Percentiles rank a stretch among this genome's conserved stretches.
Evolutionary conservation across 2,329 filamentous ascomycete species (phyloP).

Genomic region (Botrytis elliptica): DNA sequence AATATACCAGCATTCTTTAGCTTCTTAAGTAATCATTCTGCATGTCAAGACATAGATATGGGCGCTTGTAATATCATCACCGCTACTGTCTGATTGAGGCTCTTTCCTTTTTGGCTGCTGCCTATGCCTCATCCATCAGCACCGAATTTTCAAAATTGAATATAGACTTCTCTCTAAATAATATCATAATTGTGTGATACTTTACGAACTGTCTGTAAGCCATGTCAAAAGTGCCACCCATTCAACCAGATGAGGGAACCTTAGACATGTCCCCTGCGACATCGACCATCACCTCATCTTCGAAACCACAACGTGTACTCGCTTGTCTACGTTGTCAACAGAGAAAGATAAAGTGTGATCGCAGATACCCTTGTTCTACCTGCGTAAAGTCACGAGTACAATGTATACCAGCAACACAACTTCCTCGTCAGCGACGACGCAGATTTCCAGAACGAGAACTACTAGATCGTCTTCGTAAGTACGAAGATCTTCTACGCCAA

Average conservation of each 20-base stretch:
- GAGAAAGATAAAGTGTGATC: slow-evolving; percentile 73
- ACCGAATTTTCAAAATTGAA: background rate
- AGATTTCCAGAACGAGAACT: slow-evolving; percentile 37
- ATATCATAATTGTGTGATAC: background rate
- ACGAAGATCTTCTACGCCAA: slow-evolving; percentile 36
- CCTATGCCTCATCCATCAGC: background rate
- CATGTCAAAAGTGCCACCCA: background rate
- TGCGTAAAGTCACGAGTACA: slow-evolving; percentile 62
- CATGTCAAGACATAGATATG: background rate
- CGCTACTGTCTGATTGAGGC: background rate
- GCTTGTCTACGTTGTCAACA: slow-evolving; percentile 73
- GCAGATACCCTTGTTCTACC: slow-evolving; percentile 68
- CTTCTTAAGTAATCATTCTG: background rate
- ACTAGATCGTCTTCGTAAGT: slow-evolving; percentile 34
- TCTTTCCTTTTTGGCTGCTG: background rate
- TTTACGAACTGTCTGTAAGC: too few species aligned
- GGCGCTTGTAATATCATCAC: background rate
- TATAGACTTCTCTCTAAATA: background rate
- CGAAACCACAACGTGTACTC: slow-evolving; percentile 37
- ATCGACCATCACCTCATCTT: background rate
- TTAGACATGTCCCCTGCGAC: background rate
- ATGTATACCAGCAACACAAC: slow-evolving; percentile 58
- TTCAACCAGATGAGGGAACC: background rate
- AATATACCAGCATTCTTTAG: background rate
- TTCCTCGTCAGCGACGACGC: slow-evolving; percentile 59